A percentile compares a stretch with the other conserved stretches of the same genome.
phyloP scores from a whole-genome alignment of 108 stramenopile genomes.

The Fistulifera pelliculosa region DNA sequence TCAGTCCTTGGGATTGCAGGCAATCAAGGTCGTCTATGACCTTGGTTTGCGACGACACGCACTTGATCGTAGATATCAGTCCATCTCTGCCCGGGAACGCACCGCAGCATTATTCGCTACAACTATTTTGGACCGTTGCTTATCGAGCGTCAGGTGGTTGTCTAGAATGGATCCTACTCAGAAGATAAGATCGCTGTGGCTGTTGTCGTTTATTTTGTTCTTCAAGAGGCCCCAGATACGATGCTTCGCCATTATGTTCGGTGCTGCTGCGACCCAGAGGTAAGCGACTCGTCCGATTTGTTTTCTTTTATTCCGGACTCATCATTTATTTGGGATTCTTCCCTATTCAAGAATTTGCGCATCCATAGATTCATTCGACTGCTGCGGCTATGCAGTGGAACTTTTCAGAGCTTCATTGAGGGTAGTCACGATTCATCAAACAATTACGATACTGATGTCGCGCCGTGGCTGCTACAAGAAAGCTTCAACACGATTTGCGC shows the following conservation, averaged over 20 bases:
- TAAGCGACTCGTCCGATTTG: conserved; percentile 9
- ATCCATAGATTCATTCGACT: conserved; percentile 60
- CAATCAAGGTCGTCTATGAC: conserved; percentile 60
- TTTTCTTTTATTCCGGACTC: too few relatives aligned
- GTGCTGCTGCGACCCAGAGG: conserved; percentile 38
- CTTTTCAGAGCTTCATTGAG: conserved; percentile 66
- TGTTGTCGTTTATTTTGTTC: conserved; percentile 59
- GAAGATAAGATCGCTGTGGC: conserved; percentile 61
- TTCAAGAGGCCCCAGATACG: conserved; percentile 81
- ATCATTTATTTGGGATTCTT: too few relatives aligned
- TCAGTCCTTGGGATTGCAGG: conserved; percentile 72
- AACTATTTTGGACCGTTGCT: conserved; percentile 41
- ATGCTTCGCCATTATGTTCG: conserved; percentile 47
- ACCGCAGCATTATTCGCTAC: conserved; percentile 55
- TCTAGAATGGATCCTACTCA: conserved; percentile 71
- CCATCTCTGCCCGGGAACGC: conserved; percentile 40
- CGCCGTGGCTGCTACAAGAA: conserved; percentile 76
- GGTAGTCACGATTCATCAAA: conserved; percentile 23
- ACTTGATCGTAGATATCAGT: conserved; percentile 69
- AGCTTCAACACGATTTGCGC: conserved; percentile 82
- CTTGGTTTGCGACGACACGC: conserved; percentile 72
- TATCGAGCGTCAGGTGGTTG: conserved; percentile 46
- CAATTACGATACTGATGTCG: conserved; percentile 26
- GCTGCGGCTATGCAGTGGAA: conserved; percentile 49
- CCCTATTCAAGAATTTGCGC: conserved; percentile 2